Conservation (phyloP, 176 grass and related monocot genomes). For the Eleusine coracana region DNA sequence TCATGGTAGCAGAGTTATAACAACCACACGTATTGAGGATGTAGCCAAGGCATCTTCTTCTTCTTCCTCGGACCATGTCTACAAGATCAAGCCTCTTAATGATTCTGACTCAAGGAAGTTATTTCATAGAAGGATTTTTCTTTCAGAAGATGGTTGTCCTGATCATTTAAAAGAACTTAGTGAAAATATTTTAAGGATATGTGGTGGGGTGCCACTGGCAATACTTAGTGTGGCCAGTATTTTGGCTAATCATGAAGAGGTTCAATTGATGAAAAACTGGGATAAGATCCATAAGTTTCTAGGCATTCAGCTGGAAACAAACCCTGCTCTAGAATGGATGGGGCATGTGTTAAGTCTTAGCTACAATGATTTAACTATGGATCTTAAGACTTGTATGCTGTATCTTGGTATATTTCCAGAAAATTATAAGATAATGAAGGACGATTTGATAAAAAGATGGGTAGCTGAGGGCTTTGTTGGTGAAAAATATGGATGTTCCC, state of each 20-base stretch:
- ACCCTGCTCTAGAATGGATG: background rate
- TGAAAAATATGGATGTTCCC: no score
- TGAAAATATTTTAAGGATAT: conserved; percentile 27
- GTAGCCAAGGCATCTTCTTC: conserved; percentile 16
- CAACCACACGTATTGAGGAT: conserved; percentile 9
- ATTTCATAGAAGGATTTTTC: conserved; percentile 22
- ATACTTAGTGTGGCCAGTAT: conserved; percentile 11
- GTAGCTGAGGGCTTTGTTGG: conserved; percentile 29
- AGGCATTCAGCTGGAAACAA: background rate
- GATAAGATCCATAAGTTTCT: conserved; percentile 5
- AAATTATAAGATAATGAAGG: conserved; percentile 4
- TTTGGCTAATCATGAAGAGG: conserved; percentile 2
- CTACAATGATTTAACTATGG: conserved; percentile 1
- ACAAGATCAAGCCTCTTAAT: conserved; percentile 34
- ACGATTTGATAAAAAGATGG: conserved; percentile 30
- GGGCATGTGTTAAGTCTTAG: conserved; percentile 16
- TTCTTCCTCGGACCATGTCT: background rate
- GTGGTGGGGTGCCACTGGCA: conserved; percentile 28
- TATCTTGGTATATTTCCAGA: conserved; percentile 41
- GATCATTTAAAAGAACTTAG: conserved; percentile 11
- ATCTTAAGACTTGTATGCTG: background rate
- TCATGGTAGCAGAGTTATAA: background rate
- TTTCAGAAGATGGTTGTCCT: conserved; percentile 28
- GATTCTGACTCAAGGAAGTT: conserved; percentile 24
- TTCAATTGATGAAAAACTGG: background rate